Evolutionary conservation across 139 green algal genomes (phyloP).

Genomic region (Chlorella sp.): DNA sequence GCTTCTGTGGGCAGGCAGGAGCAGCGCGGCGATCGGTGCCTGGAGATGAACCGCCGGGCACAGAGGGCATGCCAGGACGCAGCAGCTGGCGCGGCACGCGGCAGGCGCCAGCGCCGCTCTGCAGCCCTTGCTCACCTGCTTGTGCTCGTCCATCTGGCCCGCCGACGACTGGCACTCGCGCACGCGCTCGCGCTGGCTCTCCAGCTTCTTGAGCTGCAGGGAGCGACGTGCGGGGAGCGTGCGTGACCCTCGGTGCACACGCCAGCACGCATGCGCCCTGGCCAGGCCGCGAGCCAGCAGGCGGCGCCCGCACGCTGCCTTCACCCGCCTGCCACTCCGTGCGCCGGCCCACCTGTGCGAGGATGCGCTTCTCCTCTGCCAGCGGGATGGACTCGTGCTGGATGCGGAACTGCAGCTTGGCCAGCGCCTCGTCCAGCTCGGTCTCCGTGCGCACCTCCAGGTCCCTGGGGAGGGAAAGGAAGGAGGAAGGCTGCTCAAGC

Average conservation of each 20-base stretch:
- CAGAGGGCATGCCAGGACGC: too few species aligned
- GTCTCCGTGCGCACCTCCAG: slow-evolving; percentile 45
- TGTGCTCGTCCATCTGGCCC: slow-evolving; percentile 20
- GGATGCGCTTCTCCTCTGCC: slow-evolving; percentile 45
- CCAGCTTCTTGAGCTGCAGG: slow-evolving; percentile 47
- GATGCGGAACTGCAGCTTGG: slow-evolving; percentile 35
- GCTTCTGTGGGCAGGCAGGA: too few species aligned
- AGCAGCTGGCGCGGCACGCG: slow-evolving; percentile 1
- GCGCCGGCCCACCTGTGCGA: too few species aligned
- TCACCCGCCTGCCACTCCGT: too few species aligned
- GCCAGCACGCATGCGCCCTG: too few species aligned
- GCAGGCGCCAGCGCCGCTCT: slow-evolving; percentile 1
- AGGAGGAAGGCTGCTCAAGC: background rate
- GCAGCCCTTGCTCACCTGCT: slow-evolving; percentile 29
- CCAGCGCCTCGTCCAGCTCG: slow-evolving; percentile 45
- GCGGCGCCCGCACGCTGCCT: too few species aligned
- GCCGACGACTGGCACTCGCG: slow-evolving; percentile 25
- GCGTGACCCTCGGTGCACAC: too few species aligned
- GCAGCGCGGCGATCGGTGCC: too few species aligned
- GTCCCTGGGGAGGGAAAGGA: slow-evolving; percentile 14
- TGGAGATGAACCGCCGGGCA: too few species aligned
- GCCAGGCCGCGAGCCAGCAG: too few species aligned
- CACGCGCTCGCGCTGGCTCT: slow-evolving; percentile 31
- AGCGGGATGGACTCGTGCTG: slow-evolving; percentile 50
- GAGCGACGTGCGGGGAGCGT: too few species aligned